These are phyloP conservation scores for Aureobasidium mangrovei DNA, from an alignment of 2,329 filamentous ascomycete species.

Conservation along the genomic window DNA sequence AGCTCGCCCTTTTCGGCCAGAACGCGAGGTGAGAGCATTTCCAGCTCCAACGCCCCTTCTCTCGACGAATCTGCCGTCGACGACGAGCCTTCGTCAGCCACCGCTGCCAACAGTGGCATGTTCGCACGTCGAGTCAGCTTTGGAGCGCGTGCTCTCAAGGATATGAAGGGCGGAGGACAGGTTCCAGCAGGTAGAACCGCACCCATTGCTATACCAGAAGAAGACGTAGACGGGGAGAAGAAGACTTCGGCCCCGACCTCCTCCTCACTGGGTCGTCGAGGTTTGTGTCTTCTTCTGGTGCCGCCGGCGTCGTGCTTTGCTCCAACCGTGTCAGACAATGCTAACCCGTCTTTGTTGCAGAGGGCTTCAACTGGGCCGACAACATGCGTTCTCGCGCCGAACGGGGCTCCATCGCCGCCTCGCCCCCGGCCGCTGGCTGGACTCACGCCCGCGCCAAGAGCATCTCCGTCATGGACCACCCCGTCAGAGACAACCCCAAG, in stretches of 20 bases:
- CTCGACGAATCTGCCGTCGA: constrained; percentile 43
- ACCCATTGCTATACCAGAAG: constrained; percentile 24
- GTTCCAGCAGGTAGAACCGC: constrained; percentile 52
- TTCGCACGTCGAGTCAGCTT: constrained; percentile 85
- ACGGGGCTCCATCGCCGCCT: constrained; percentile 52
- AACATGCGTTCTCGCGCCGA: constrained; percentile 87
- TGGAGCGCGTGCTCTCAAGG: constrained; percentile 68
- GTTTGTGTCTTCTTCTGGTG: constrained; percentile 30
- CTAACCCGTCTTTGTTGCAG: constrained; percentile 53
- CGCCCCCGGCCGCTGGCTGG: constrained; percentile 24
- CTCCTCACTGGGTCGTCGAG: constrained; percentile 30
- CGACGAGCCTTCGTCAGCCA: constrained; percentile 43
- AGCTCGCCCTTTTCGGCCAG: constrained; percentile 36
- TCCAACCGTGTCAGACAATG: constrained; percentile 42
- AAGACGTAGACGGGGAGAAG: constrained; percentile 16
- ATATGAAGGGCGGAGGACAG: constrained; percentile 56
- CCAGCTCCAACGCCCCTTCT: constrained; percentile 32
- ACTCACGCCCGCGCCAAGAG: constrained; percentile 61
- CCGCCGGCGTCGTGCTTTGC: constrained; percentile 48
- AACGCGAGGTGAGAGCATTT: constrained; percentile 35
- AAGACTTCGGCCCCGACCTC: constrained; percentile 20
- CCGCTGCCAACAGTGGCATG: constrained; percentile 58
- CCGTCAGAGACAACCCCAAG: constrained; percentile 51
- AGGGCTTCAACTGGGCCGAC: constrained; percentile 96
- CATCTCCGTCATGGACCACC: constrained; percentile 50